Base-by-base conservation (phyloP, 1,139 yeast species). In the Kurtzmaniella natalensis region DNA sequence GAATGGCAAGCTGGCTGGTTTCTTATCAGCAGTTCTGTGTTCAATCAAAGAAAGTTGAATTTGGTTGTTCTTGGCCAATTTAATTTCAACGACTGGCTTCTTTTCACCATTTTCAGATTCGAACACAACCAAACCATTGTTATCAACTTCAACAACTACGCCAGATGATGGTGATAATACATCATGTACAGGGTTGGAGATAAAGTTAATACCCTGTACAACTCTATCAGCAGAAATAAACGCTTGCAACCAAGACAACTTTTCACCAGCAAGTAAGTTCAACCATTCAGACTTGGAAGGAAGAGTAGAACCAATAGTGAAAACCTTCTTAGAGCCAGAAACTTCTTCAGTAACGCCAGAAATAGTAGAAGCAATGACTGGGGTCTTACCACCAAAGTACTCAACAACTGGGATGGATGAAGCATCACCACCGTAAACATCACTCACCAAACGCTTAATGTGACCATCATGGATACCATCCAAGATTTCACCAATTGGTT, bases 391-490 rank as follows among this genome's bases (percentile, higher is more conserved):
- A 51, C 94, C 92, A 51, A 92, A 85, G 63, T 85, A 87, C 64
- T 89, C 97, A 46, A 88, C 88, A 44, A 72, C 77, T 34, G 98
- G 97, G 48, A 94, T 79, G 48, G 66, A 67, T 20, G 88, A 65
- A 39, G 58, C 75, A 50, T 88, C 89, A 45, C 80, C 81, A 37
- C 57, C 61, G 62, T 92, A 92, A 41, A 70, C 76, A 46, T 86
- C 94, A 46, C 71, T 64, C 46, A 85, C 56, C 54, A 86, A 74
- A 50, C 63, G 76, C 39, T 68, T 64, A 55, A 92, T 83, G 61
- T 89, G 97, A 41, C 96, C 96, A 32, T 88, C 79, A 53, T 94
- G 96, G 43, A 92, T 81, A 45, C 75, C 69, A 55, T 89, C 97
- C 69, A 92, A 68, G 48, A 92, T 88, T 33, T 82, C 85, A 61